phyloP scores from a whole-genome alignment of 2,329 filamentous ascomycete species.

The Monilinia polystroma region DNA sequence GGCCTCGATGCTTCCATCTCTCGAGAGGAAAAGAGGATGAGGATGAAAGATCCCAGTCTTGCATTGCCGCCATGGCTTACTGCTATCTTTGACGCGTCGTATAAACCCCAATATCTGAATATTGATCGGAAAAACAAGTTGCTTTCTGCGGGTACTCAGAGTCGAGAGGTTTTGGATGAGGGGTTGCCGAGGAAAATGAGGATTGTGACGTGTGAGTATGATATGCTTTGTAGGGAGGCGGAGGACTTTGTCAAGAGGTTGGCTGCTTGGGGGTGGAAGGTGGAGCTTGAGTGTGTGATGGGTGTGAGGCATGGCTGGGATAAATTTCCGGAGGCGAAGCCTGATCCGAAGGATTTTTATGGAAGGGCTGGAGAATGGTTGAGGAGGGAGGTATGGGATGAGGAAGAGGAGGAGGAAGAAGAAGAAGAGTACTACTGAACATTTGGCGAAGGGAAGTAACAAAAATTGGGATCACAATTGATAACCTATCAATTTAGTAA shows the following conservation, averaged over 20 bases:
- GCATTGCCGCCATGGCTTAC: slow-evolving; percentile 13
- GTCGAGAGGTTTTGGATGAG: slow-evolving; percentile 27
- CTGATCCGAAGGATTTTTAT: slow-evolving; percentile 20
- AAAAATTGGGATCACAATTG: too few species aligned
- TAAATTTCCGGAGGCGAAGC: slow-evolving; percentile 24
- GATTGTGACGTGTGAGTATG: slow-evolving; percentile 33
- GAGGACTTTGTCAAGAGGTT: slow-evolving; percentile 32
- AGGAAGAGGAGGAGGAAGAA: background rate
- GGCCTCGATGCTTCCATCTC: slow-evolving; percentile 24
- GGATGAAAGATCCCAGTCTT: slow-evolving; percentile 3
- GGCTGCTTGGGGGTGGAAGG: slow-evolving; percentile 29
- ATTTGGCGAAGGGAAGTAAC: background rate
- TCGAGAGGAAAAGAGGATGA: slow-evolving; percentile 19
- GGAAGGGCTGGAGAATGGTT: slow-evolving; percentile 14
- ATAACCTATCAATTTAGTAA: too few species aligned
- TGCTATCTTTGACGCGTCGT: slow-evolving; percentile 27
- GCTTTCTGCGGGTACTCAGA: slow-evolving; percentile 27
- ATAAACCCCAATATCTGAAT: slow-evolving; percentile 25
- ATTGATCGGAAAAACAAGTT: slow-evolving; percentile 20
- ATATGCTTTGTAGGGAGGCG: slow-evolving; percentile 31
- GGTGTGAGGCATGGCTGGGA: slow-evolving; percentile 35
- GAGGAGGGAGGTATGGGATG: slow-evolving; percentile 14
- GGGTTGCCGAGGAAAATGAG: slow-evolving; percentile 29
- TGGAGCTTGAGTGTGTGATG: slow-evolving; percentile 29
- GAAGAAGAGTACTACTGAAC: background rate